Evolutionary conservation across 768 basidiomycete genomes (phyloP), one percentile per base, ranked within the genome.

Genomic region (Mycena galopus): DNA sequence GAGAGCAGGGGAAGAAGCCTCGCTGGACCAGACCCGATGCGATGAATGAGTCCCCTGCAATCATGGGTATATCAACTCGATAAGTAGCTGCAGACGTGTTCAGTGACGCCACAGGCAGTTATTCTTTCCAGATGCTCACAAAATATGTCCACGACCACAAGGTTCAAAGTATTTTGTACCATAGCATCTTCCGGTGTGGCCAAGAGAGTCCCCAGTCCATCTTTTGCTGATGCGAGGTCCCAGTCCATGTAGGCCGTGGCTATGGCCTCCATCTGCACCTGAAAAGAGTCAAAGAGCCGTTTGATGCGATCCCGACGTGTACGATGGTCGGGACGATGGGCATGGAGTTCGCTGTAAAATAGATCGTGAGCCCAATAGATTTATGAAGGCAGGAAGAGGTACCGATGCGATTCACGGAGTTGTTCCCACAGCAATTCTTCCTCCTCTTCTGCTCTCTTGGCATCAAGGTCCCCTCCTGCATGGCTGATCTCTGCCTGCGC

Each of bases 1-100:
- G 32, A 2, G 74, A 51, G 37, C 66, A 64, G 21, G 71, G 70
- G 32, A 75, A 56, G 33, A 63, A 63, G 19, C 74, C 74, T 9
- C 64, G 73, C 8, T 42, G 17, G 30, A 77, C 51, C 2, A 65
- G 61, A 11, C 60, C 51, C 4, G 71, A 59, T 16, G 71, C 30
- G 29, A 68, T 12, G 10, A 35, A 32, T 8, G 10, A 57, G n/a
- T 61, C 56, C 12, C 47, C 42, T 8, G 56, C 42, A 10, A 33
- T 6, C 65, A 67, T 23, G 21, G 56, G 65, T 9, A 68, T 12
- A 1, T 58, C 47, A 10, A 21, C 47, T 9, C 21, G 23, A 50
- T 50, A 50, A 17, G 47, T 23, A 4, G 47, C 47, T 50, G 47
- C 10, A n/a, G n/a, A 21, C 14, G 14, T 9, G 35, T 11, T 37